A percentile compares a stretch with the other conserved stretches of the same genome.
Evolutionary conservation across 352 stramenopile species (phyloP).

Genomic region (Globisporangium ultimum): DNA sequence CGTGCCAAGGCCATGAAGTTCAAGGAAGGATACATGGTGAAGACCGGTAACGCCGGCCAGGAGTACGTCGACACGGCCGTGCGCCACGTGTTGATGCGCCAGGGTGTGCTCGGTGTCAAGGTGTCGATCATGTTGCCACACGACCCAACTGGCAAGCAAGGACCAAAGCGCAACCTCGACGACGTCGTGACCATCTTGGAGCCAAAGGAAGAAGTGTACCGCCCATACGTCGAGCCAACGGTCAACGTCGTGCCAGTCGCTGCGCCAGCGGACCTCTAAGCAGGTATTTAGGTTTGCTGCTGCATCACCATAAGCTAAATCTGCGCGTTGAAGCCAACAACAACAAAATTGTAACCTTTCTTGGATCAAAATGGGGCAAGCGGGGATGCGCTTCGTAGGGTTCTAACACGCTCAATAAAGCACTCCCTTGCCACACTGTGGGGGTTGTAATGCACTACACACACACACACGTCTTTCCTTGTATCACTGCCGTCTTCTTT

Average conservation of each 20-base stretch:
- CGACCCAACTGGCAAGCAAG: constrained; percentile 96
- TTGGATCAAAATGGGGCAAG: no score
- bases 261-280: constrained; percentile 17
- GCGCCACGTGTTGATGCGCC: constrained; percentile 98
- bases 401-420: no score
- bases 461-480: no score
- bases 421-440: no score
- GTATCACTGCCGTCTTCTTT: no score
- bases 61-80: constrained; percentile 99
- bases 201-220: constrained; percentile 96
- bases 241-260: constrained; percentile 40
- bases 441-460: no score
- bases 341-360: no score
- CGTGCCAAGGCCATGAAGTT: constrained; percentile 99
- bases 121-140: constrained; percentile 99
- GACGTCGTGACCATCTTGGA: constrained; percentile 99
- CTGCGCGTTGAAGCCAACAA: constrained; percentile 2
- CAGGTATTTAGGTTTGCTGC: background rate
- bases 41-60: constrained; percentile 97
- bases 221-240: constrained; percentile 77
- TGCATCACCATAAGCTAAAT: constrained; percentile 2
- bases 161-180: constrained; percentile 97
- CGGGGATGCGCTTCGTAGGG: no score
- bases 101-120: constrained; percentile 99
- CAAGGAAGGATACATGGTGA: constrained; percentile 99